phyloP scores from a whole-genome alignment of 495 filamentous ascomycete genomes.

The Stereocaulon alpinum region DNA sequence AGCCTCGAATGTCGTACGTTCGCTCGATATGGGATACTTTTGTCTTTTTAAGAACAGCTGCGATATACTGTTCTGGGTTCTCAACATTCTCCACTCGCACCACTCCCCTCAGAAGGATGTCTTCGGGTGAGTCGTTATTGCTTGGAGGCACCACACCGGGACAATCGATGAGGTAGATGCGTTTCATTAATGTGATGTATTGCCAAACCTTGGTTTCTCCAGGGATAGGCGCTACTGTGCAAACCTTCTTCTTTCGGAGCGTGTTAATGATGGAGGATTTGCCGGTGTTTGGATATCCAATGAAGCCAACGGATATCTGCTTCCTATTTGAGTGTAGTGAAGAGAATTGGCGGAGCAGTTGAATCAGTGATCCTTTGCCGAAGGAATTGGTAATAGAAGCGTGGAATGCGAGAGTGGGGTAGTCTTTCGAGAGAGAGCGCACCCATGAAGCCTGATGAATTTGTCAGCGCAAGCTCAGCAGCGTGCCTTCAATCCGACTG shows the following conservation, averaged over 20 bases:
- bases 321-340: slow-evolving; percentile 82
- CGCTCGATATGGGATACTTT: slow-evolving; percentile 82
- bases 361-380: slow-evolving; percentile 63
- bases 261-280: slow-evolving; percentile 94
- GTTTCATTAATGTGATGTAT: slow-evolving; percentile 92
- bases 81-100: slow-evolving; percentile 92
- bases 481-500: slow-evolving; percentile 7
- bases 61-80: slow-evolving; percentile 90
- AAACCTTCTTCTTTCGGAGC: slow-evolving; percentile 81
- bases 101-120: slow-evolving; percentile 85
- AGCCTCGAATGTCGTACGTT: slow-evolving; percentile 79
- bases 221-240: slow-evolving; percentile 89
- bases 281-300: slow-evolving; percentile 81
- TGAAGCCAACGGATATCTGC: slow-evolving; percentile 81
- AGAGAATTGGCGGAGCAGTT: slow-evolving; percentile 84
- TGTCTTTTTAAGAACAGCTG: slow-evolving; percentile 66
- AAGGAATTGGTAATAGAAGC: slow-evolving; percentile 88
- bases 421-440: slow-evolving; percentile 65
- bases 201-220: slow-evolving; percentile 85
- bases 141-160: slow-evolving; percentile 91
- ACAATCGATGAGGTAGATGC: slow-evolving; percentile 95
- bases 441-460: slow-evolving; percentile 72
- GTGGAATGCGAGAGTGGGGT: slow-evolving; percentile 89
- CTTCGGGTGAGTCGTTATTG: slow-evolving; percentile 65
- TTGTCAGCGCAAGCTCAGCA: slow-evolving; percentile 32